These are phyloP conservation scores for Talaromyces amestolkiae DNA, from an alignment of 2,329 filamentous ascomycete species.

Conservation along the genomic window DNA sequence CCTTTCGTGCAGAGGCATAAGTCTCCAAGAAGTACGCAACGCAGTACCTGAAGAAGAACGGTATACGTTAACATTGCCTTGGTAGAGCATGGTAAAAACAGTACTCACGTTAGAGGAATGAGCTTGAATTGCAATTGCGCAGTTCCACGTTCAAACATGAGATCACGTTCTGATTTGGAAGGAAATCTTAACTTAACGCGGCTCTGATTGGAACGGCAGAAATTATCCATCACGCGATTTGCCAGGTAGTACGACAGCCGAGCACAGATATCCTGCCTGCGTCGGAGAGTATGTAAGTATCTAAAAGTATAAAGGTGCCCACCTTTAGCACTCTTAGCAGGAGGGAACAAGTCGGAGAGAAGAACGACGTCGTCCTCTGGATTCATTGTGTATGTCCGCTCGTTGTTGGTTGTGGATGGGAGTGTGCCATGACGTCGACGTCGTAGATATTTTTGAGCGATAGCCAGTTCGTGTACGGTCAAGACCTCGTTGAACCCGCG, in stretches of 20 bases:
- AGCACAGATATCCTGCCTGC: slow-evolving; percentile 40
- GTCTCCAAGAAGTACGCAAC: slow-evolving; percentile 42
- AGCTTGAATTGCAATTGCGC: slow-evolving; percentile 39
- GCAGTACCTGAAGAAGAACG: slow-evolving; percentile 36
- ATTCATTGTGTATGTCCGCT: slow-evolving; percentile 39
- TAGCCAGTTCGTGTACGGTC: slow-evolving; percentile 38
- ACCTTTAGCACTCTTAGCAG: slow-evolving; percentile 35
- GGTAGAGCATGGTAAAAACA: not conserved
- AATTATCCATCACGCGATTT: slow-evolving; percentile 42
- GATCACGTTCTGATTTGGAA: slow-evolving; percentile 34
- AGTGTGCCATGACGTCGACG: slow-evolving; percentile 43
- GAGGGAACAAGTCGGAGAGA: slow-evolving; percentile 44
- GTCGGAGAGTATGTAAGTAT: slow-evolving; percentile 39
- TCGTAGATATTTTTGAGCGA: slow-evolving; percentile 43
- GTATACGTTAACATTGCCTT: not conserved
- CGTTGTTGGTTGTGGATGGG: slow-evolving; percentile 37
- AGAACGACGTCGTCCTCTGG: slow-evolving; percentile 45
- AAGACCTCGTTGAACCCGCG: slow-evolving; percentile 38
- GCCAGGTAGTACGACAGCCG: slow-evolving; percentile 42
- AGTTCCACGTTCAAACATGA: slow-evolving; percentile 34
- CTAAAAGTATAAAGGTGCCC: slow-evolving; percentile 42
- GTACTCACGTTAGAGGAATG: slow-evolving; percentile 41
- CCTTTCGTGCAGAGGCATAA: slow-evolving; percentile 38
- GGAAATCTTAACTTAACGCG: slow-evolving; percentile 35
- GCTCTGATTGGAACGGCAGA: slow-evolving; percentile 32